phyloP scores from a whole-genome alignment of 257 asterid genomes.

The Euphrasia confusa region DNA sequence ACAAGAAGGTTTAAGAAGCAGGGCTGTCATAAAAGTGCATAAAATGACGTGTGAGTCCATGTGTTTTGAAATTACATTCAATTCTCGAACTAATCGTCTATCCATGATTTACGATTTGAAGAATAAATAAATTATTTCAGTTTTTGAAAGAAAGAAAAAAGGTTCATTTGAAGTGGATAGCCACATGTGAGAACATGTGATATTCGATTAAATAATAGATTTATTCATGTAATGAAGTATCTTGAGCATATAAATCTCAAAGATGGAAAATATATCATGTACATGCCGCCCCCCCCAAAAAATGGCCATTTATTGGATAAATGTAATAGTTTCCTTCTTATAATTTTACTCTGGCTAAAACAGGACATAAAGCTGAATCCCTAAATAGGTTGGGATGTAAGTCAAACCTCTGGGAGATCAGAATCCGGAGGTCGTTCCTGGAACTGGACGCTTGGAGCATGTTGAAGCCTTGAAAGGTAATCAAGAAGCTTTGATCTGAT shows the following conservation, averaged over 20 bases:
- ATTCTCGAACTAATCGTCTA: too few relatives aligned
- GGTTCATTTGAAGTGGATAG: neutral
- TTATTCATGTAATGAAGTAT: neutral
- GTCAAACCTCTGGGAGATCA: constrained; percentile 49
- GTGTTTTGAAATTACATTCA: too few relatives aligned
- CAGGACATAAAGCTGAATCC: constrained; percentile 10
- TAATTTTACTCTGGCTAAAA: constrained; percentile 2
- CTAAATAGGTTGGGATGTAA: constrained; percentile 22
- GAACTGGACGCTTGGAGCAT: constrained; percentile 69
- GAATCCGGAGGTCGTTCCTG: constrained; percentile 66
- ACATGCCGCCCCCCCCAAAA: neutral
- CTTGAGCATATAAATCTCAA: neutral
- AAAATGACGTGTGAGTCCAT: too few relatives aligned
- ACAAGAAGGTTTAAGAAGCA: too few relatives aligned
- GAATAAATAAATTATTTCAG: too few relatives aligned
- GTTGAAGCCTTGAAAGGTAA: constrained; percentile 56
- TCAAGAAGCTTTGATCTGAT: constrained; percentile 57
- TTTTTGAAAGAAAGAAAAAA: neutral
- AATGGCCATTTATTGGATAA: neutral
- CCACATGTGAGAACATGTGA: constrained; percentile 8
- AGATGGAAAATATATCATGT: constrained; percentile 1
- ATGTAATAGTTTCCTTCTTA: neutral
- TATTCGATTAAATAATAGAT: neutral
- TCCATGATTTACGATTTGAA: too few relatives aligned
- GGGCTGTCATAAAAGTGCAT: too few relatives aligned